Percentiles rank a stretch among this genome's conserved stretches.
Conservation (phyloP, 768 basidiomycete genomes). For the Suillus brevipes region DNA sequence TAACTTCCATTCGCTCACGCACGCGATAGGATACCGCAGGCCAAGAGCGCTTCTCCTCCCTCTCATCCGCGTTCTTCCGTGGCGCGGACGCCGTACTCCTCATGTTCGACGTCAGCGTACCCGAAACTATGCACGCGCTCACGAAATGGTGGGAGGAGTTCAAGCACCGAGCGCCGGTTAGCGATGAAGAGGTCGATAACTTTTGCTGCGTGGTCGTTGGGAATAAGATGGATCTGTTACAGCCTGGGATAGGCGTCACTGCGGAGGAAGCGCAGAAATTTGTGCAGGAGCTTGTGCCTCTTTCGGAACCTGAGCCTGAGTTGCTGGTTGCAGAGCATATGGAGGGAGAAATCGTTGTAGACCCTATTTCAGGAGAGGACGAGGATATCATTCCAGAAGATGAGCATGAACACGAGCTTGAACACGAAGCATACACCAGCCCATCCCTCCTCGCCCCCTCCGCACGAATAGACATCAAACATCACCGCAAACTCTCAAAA, state of each 20-base stretch:
- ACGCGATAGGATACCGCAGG: conserved; percentile 73
- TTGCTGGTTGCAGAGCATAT: conserved; percentile 14
- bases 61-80: conserved; percentile 82
- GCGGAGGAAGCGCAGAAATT: conserved; percentile 52
- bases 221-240: conserved; percentile 71
- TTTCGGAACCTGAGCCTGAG: conserved; percentile 14
- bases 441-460: conserved; percentile 11
- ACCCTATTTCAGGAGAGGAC: conserved; percentile 7
- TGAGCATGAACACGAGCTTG: conserved; percentile 16
- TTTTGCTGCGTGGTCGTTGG: conserved; percentile 76
- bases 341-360: conserved; percentile 14
- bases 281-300: conserved; percentile 58
- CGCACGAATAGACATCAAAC: conserved; percentile 24
- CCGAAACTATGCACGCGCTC: conserved; percentile 58
- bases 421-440: conserved; percentile 6
- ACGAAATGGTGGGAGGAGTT: conserved; percentile 83
- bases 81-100: conserved; percentile 82
- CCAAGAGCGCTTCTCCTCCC: conserved; percentile 83
- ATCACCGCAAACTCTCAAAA: conserved; percentile 36
- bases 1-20: neutral
- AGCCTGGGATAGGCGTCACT: conserved; percentile 28
- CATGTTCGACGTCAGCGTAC: conserved; percentile 77
- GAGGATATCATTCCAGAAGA: conserved; percentile 19
- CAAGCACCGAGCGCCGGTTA: conserved; percentile 60
- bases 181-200: conserved; percentile 58